Conservation (phyloP, 371 early-diverging fungal genomes). For the Choanephora cucurbitarum region DNA sequence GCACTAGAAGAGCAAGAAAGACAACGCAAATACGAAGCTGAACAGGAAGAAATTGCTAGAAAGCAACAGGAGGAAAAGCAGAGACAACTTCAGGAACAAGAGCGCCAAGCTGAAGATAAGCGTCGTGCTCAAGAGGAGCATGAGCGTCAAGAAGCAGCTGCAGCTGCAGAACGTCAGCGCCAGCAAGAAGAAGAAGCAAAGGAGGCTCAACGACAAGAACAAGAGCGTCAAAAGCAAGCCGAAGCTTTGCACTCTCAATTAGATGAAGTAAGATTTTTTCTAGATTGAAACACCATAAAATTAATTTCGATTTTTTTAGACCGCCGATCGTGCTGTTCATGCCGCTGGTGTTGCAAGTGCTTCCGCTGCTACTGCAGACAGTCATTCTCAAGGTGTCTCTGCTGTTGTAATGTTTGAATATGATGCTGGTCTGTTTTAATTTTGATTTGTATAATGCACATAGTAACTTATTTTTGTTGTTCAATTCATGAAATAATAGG, state of each 20-base stretch:
- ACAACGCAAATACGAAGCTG: conserved; percentile 18
- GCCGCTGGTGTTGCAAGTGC: conserved; percentile 25
- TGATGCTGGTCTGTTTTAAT: conserved; percentile 53
- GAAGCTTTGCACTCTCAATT: conserved; percentile 24
- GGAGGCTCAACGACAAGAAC: too few species aligned
- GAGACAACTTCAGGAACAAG: conserved; percentile 24
- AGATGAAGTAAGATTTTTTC: conserved; percentile 20
- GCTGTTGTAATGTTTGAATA: conserved; percentile 80
- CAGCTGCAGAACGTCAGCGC: conserved; percentile 12
- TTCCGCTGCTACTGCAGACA: conserved; percentile 26
- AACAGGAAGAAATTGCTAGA: conserved; percentile 11
- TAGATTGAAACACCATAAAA: background rate
- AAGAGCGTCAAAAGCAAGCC: conserved; percentile 27
- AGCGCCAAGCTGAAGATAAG: conserved; percentile 17
- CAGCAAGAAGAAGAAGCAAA: conserved; percentile 27
- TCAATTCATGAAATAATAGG: conserved; percentile 28
- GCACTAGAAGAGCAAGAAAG: conserved; percentile 19
- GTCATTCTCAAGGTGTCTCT: conserved; percentile 25
- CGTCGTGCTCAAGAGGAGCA: conserved; percentile 14
- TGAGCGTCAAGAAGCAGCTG: conserved; percentile 12
- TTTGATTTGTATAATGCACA: background rate
- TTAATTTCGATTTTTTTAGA: conserved; percentile 13
- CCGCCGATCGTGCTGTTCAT: conserved; percentile 39
- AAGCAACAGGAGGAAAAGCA: conserved; percentile 22
- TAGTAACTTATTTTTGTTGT: background rate